phyloP scores from a whole-genome alignment of 2,329 filamentous ascomycete genomes.

The Colletotrichum sp. region DNA sequence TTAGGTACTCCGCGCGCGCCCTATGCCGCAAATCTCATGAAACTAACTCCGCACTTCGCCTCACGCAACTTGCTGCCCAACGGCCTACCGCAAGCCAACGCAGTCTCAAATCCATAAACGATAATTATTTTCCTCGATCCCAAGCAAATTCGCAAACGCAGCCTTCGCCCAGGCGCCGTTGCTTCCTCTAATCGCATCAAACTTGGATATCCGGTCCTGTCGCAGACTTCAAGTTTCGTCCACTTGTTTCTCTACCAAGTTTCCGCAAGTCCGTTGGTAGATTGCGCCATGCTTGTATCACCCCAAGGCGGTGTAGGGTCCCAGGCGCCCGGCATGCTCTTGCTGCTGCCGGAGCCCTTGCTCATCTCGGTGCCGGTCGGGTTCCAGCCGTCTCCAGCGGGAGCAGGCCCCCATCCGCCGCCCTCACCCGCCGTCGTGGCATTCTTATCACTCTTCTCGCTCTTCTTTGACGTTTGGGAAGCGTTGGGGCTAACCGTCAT shows the following conservation, averaged over 20 bases:
- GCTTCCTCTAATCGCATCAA: neutral
- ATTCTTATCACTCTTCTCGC: constrained; percentile 2
- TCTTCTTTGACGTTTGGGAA: constrained; percentile 2
- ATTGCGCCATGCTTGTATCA: constrained; percentile 14
- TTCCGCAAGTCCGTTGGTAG: constrained; percentile 4
- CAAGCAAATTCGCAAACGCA: neutral
- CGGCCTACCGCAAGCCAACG: neutral
- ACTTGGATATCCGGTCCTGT: neutral
- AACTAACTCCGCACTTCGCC: neutral
- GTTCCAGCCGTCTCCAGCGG: neutral
- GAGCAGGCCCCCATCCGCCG: constrained; percentile 9
- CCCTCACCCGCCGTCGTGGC: neutral
- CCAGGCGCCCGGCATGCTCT: constrained; percentile 24
- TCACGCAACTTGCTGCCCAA: neutral
- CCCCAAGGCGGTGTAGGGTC: constrained; percentile 4
- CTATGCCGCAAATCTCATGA: neutral
- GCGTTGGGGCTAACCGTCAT: constrained; percentile 3
- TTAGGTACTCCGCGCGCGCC: neutral
- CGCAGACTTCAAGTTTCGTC: neutral
- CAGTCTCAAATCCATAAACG: neutral
- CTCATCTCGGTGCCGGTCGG: constrained; percentile 6
- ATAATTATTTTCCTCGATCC: neutral
- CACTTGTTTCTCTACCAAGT: neutral
- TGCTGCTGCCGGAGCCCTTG: constrained; percentile 14
- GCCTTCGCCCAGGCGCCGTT: neutral